These are phyloP conservation scores for Metarhizium album DNA, from an alignment of 2,329 filamentous ascomycete species.

Conservation along the genomic window DNA sequence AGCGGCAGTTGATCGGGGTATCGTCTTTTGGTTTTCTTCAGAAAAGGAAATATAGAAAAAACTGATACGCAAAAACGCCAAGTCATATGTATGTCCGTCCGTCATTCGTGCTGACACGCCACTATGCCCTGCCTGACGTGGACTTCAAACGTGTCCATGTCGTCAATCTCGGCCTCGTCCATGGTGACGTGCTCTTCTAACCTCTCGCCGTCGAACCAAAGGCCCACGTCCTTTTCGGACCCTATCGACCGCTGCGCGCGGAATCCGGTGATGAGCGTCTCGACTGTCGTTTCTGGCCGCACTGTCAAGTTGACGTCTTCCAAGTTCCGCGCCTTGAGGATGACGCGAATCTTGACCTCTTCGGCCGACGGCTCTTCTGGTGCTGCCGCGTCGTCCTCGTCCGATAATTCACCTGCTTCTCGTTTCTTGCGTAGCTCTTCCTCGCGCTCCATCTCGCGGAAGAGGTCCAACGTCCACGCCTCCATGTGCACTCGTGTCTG, in stretches of 20 bases:
- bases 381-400: conserved; percentile 19
- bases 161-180: conserved; percentile 58
- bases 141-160: conserved; percentile 68
- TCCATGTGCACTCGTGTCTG: conserved; percentile 59
- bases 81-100: not conserved
- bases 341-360: conserved; percentile 35
- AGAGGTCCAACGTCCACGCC: conserved; percentile 61
- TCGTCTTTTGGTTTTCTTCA: not conserved
- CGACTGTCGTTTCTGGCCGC: conserved; percentile 45
- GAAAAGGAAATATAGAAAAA: not conserved
- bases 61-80: not conserved
- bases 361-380: conserved; percentile 12
- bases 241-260: conserved; percentile 41
- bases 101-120: not conserved
- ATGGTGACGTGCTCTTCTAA: conserved; percentile 51
- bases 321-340: conserved; percentile 41
- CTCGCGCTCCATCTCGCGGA: conserved; percentile 35
- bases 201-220: conserved; percentile 67
- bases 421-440: conserved; percentile 36
- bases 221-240: conserved; percentile 40
- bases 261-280: conserved; percentile 52
- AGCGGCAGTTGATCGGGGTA: too few relatives aligned
- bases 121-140: conserved; percentile 31
- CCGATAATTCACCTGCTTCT: conserved; percentile 28
- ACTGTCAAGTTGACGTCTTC: conserved; percentile 42